These are phyloP conservation scores for Knufia fluminis DNA, from an alignment of 2,329 filamentous ascomycete species.

Conservation along the genomic window DNA sequence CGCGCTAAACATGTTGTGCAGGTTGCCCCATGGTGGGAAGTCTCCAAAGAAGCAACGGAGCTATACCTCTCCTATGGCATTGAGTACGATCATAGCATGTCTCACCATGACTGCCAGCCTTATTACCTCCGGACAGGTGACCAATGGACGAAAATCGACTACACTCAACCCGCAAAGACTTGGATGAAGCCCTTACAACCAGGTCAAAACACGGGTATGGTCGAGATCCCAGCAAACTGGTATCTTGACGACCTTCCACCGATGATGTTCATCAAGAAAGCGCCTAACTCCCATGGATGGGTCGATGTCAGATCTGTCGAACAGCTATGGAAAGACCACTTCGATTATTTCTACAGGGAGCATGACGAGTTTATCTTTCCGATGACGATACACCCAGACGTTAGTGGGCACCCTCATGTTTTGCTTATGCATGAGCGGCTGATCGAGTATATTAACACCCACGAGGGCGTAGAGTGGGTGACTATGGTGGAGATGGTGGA, in stretches of 20 bases:
- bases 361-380: conserved; percentile 71
- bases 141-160: conserved; percentile 38
- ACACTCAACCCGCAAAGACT: conserved; percentile 32
- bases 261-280: conserved; percentile 38
- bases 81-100: conserved; percentile 44
- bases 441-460: conserved; percentile 60
- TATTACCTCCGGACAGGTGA: conserved; percentile 38
- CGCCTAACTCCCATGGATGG: conserved; percentile 47
- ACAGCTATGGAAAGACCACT: conserved; percentile 47
- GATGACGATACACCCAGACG: conserved; percentile 68
- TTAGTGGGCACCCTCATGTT: conserved; percentile 61
- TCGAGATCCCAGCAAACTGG: conserved; percentile 38
- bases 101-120: conserved; percentile 37
- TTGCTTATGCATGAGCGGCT: conserved; percentile 64
- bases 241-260: conserved; percentile 37
- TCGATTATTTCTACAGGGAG: conserved; percentile 63
- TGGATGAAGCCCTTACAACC: conserved; percentile 44
- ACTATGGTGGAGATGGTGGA: conserved; percentile 61
- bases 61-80: conserved; percentile 38
- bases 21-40: conserved; percentile 64
- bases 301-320: conserved; percentile 51
- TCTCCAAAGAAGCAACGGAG: conserved; percentile 54
- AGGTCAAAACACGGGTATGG: conserved; percentile 32
- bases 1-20: not conserved
- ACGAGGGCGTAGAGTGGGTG: conserved; percentile 42